Conservation (phyloP, 1,284 basidiomycete genomes). For the Agaricales sp. region DNA sequence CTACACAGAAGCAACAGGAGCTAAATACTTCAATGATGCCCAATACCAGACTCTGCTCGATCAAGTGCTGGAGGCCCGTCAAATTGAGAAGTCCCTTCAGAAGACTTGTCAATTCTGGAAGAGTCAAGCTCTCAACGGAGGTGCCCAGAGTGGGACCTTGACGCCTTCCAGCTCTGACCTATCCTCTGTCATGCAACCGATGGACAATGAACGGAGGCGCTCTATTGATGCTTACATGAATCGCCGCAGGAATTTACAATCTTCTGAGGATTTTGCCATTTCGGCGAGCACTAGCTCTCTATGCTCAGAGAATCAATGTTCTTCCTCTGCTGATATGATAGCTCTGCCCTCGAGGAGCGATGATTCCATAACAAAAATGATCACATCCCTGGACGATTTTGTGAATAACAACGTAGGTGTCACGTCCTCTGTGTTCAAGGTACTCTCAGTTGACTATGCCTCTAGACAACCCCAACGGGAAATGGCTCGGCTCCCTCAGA, state of each 20-base stretch:
- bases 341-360: no score
- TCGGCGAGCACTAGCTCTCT: background rate
- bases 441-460: no score
- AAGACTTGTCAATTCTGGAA: background rate
- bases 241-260: background rate
- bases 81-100: background rate
- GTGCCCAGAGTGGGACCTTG: background rate
- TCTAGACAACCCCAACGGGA: no score
- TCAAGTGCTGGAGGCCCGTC: background rate
- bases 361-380: no score
- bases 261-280: background rate
- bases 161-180: background rate
- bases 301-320: no score
- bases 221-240: background rate
- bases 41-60: background rate
- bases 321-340: no score
- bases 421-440: no score
- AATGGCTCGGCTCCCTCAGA: no score
- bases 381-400: no score
- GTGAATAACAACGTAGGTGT: no score
- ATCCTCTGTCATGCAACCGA: background rate
- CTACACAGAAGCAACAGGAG: background rate
- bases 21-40: background rate
- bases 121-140: background rate
- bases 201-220: conserved; percentile 1